Conservation (phyloP, 2,329 filamentous ascomycete species). For the Ceratocystis huliohia region DNA sequence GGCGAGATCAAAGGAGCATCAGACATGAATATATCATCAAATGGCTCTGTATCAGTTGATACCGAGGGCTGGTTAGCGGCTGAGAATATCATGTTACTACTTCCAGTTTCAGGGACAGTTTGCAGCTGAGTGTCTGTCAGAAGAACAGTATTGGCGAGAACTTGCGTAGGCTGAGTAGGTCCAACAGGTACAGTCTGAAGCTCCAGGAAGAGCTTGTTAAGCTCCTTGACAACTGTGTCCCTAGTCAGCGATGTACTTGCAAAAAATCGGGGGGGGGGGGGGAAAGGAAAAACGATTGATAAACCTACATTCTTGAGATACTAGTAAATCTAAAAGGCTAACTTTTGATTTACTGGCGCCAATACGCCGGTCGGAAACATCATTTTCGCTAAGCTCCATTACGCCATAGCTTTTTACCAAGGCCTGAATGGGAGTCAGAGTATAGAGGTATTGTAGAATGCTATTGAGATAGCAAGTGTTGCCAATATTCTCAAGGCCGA, state of each 20-base stretch:
- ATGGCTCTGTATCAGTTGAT: background rate
- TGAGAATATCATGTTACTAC: background rate
- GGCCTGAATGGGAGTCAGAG: slow-evolving; percentile 66
- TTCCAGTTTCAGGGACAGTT: slow-evolving; percentile 9
- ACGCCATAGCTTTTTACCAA: slow-evolving; percentile 66
- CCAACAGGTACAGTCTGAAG: slow-evolving; percentile 51
- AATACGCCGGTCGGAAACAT: slow-evolving; percentile 54
- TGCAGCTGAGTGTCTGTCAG: slow-evolving; percentile 33
- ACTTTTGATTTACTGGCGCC: slow-evolving; percentile 49
- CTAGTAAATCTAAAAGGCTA: slow-evolving; percentile 46
- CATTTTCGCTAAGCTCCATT: slow-evolving; percentile 54
- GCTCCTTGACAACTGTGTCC: slow-evolving; percentile 55
- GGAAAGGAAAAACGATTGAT: background rate
- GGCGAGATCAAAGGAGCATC: slow-evolving; percentile 12
- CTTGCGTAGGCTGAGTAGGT: slow-evolving; percentile 58
- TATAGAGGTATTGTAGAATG: slow-evolving; percentile 88
- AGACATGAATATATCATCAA: slow-evolving; percentile 15
- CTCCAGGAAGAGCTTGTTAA: slow-evolving; percentile 56
- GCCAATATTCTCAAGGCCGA: slow-evolving; percentile 83
- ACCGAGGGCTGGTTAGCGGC: background rate
- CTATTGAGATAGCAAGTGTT: slow-evolving; percentile 99
- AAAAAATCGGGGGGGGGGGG: background rate
- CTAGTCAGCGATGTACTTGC: background rate
- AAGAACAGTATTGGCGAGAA: slow-evolving; percentile 68
- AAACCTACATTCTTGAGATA: slow-evolving; percentile 61